These are phyloP conservation scores for Uronychia binucleata DNA, from an alignment of 73 alveolate genomes.

Conservation along the genomic window DNA sequence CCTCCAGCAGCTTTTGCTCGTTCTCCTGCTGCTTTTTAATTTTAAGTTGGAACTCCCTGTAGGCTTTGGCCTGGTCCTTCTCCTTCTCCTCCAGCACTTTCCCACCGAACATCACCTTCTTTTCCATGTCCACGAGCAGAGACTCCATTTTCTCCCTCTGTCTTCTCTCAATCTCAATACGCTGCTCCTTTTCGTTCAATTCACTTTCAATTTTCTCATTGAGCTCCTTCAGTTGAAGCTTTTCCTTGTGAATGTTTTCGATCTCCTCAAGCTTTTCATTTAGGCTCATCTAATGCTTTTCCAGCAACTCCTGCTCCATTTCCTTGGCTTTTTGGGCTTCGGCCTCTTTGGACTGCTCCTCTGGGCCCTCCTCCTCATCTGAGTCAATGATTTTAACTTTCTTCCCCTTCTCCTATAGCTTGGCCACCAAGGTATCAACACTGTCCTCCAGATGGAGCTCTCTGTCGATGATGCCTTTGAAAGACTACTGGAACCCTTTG, in stretches of 20 bases:
- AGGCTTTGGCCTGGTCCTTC: conserved; percentile 46
- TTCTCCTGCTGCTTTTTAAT: conserved; percentile 64
- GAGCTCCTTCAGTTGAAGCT: conserved; percentile 1
- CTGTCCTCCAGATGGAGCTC: conserved; percentile 28
- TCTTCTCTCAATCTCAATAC: conserved; percentile 17
- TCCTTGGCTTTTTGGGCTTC: not conserved
- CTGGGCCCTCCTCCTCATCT: conserved; percentile 13
- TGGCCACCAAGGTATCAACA: conserved; percentile 27
- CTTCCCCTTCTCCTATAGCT: conserved; percentile 33
- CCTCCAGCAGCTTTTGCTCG: conserved; percentile 64
- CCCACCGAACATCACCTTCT: conserved; percentile 72
- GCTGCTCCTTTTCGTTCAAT: conserved; percentile 18
- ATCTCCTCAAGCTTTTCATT: conserved; percentile 16
- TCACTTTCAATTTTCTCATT: conserved; percentile 11
- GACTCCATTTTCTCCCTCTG: conserved; percentile 37
- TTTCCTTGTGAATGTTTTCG: conserved; percentile 13
- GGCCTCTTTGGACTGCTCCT: not conserved
- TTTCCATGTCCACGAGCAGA: conserved; percentile 52
- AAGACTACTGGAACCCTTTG: conserved; percentile 13
- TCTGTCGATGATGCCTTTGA: conserved; percentile 14
- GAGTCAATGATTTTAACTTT: conserved; percentile 34
- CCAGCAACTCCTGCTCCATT: not conserved
- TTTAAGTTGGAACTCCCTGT: conserved; percentile 50
- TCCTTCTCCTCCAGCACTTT: conserved; percentile 70
- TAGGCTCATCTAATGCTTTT: not conserved